Evolutionary conservation across 2,329 filamentous ascomycete genomes (phyloP), one percentile per base, ranked within the genome.

Genomic region (Lojkania enalia): DNA sequence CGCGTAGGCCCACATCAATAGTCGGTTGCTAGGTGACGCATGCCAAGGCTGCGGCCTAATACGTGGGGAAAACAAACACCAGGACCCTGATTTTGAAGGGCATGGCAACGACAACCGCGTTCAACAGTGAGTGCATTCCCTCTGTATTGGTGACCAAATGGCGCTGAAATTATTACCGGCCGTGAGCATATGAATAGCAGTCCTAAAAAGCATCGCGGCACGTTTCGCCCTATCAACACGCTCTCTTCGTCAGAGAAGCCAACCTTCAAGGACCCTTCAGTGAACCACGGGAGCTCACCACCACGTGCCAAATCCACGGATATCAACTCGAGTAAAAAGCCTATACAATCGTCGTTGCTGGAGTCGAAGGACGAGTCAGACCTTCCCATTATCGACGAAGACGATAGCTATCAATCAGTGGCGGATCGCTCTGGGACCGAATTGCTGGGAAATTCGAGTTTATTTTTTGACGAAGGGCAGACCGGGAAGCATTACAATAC

Each of bases 201-300:
- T 30, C 56, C 59, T 12, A 53, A 48, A 18, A 69, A 64, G 44
- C 49, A 66, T 41, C 58, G 62, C 41, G 60, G 62, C 25, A 58
- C 61, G 14, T 67, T 64, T 32, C 61, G 60, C 35, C 67, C 64
- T 5, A 43, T 67, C 33, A 55, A 70, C 44, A 70, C 62, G 3
- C 52, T 70, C 5, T 55, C 61, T 6, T 67, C 63, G 12, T 55
- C 59, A 7, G 58, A 64, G 46, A 64, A 60, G 46, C 65, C 67
- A n/a, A 55, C 42, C 15, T 65, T 60, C 52, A 48, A 46, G 36
- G n/a, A 32, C 19, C 29, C n/a, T 9, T 37, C 39, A 11, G 13
- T 33, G 36, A 19, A 11, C 31, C 35, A 44, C 25, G 47, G 23
- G 14, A 3, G 20, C 35, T n/a, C n/a, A n/a, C n/a, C n/a, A n/a